Base-by-base conservation (phyloP, 176 grass and related monocot species). In the Miscanthus lutarioriparius region DNA sequence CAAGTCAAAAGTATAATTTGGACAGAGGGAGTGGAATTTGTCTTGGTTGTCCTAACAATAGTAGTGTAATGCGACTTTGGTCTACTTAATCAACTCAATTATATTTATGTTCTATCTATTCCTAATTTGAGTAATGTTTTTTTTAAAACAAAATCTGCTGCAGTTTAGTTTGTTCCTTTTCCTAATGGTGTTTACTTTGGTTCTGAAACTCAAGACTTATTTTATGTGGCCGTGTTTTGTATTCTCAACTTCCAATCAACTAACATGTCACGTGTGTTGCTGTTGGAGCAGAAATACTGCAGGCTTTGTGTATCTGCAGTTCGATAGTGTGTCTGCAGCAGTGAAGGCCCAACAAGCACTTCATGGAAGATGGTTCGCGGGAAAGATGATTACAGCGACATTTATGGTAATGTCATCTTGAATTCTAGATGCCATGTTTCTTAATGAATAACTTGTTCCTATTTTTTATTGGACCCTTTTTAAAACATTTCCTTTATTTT, bases 321-420 rank as follows among this genome's bases (percentile, higher is more conserved):
- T 99, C 10, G 96, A 96, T 19, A 87, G 81, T 87, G 70, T 78
- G 67, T 43, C 77, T 64, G 86, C 89, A 13, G 91, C 96, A 37
- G 48, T 79, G 54, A 90, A 78, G 82, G 93, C 93, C 33, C 96
- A 96, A 80, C 84, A 71, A 27, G 88, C 93, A 64, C 93, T 99
- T 26, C 96, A 99, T 65, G 94, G 94, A 19, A 91, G 94, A 78
- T 97, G 94, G 94, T 99, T 99, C 45, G 96, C 96, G 4, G 91
- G 96, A 82, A 99, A 99, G 88, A 99, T 96, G 93, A 99, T 99
- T 45, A 99, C 88, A 16, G 93, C 93, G 10, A 94, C 87, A 69
- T 99, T 88, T 84, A 90, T 99, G 96, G 96, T 99, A 86, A 77
- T 49, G 54, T 67, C 0, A 53, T 45, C 19, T 38, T 65, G 4